These are phyloP conservation scores for Pedinophyceae sp. DNA, from an alignment of 139 green algal species.

Conservation along the genomic window DNA sequence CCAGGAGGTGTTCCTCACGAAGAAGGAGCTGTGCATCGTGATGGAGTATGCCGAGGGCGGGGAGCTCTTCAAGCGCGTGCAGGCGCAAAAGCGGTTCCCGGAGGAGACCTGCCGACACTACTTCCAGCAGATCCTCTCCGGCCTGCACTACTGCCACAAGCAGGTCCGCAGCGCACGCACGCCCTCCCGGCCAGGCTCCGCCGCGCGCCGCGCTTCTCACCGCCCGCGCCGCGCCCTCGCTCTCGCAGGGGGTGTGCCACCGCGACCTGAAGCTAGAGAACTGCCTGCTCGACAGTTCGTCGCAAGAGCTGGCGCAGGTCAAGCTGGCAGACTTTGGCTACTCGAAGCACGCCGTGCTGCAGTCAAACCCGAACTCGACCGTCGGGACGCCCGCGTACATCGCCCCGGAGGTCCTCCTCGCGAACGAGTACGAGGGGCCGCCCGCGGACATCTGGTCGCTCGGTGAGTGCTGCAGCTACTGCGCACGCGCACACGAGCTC, in stretches of 20 bases:
- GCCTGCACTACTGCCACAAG: conserved; percentile 34
- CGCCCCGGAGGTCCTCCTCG: conserved; percentile 45
- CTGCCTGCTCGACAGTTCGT: conserved; percentile 1
- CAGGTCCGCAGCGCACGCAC: conserved; percentile 10
- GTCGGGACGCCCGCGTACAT: conserved; percentile 67
- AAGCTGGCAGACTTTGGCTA: conserved; percentile 42
- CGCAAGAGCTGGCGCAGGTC: conserved; percentile 20
- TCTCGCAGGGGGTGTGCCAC: conserved; percentile 18
- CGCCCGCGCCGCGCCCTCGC: background rate
- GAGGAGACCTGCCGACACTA: conserved; percentile 28
- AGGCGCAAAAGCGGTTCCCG: background rate
- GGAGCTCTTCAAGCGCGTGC: conserved; percentile 10
- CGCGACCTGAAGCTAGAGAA: conserved; percentile 21
- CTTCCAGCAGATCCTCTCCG: conserved; percentile 45
- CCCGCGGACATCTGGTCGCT: conserved; percentile 59
- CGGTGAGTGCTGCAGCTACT: too few species aligned
- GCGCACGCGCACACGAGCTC: too few species aligned
- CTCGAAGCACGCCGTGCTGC: conserved; percentile 32
- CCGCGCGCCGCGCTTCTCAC: too few species aligned
- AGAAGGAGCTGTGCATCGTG: conserved; percentile 27
- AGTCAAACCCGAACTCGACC: conserved; percentile 39
- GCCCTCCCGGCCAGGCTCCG: too few species aligned
- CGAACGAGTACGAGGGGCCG: conserved; percentile 30
- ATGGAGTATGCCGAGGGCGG: conserved; percentile 33
- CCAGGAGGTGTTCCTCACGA: conserved; percentile 28